A percentile compares a stretch with the other conserved stretches of the same genome.
phyloP scores from a whole-genome alignment of 2,329 filamentous ascomycete species.

The Paraphoma chrysanthemicola region DNA sequence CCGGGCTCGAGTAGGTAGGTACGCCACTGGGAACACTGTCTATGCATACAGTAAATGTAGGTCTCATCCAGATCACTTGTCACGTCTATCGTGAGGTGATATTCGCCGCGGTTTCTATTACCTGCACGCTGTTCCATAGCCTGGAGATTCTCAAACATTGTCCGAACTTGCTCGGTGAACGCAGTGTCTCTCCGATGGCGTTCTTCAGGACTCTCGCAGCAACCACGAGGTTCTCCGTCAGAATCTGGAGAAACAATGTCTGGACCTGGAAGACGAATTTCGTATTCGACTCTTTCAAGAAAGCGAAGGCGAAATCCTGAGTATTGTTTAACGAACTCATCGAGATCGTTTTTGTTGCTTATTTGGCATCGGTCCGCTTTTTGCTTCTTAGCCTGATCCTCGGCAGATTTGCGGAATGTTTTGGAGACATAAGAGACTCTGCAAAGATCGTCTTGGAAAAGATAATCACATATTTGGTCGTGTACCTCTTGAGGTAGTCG shows the following conservation, averaged over 20 bases:
- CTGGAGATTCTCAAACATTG: neutral
- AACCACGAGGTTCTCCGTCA: neutral
- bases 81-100: neutral
- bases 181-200: neutral
- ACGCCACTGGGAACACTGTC: neutral
- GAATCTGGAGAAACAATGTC: neutral
- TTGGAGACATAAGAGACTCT: neutral
- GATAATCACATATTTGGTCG: neutral
- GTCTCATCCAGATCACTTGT: neutral
- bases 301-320: conserved; percentile 4
- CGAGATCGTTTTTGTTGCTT: neutral
- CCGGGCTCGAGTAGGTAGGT: neutral
- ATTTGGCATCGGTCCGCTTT: neutral
- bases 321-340: neutral
- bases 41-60: neutral
- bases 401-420: neutral
- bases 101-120: neutral
- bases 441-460: neutral
- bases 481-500: neutral
- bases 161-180: neutral
- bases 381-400: neutral
- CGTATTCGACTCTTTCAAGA: neutral
- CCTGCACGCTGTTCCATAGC: neutral
- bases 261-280: neutral
- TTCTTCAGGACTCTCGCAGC: neutral